These are phyloP conservation scores for Aspergillus niger DNA, from an alignment of 2,329 filamentous ascomycete genomes.

Conservation along the genomic window DNA sequence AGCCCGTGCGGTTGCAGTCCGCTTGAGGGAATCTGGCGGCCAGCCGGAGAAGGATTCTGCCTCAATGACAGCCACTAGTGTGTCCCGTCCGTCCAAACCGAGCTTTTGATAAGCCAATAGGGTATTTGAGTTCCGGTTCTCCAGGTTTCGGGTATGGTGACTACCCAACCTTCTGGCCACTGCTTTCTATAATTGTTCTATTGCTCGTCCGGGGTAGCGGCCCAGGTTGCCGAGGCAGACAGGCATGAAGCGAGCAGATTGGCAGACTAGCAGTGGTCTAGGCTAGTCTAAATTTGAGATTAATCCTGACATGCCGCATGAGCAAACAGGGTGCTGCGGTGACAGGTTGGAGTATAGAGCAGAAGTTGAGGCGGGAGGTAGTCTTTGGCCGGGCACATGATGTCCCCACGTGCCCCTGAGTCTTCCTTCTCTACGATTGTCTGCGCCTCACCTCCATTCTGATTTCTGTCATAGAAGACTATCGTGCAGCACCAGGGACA, in stretches of 20 bases:
- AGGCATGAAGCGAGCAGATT: not conserved
- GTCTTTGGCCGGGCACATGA: not conserved
- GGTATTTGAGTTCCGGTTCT: not conserved
- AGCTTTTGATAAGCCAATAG: slow-evolving; percentile 7
- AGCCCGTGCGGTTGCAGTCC: not conserved
- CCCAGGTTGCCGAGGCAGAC: slow-evolving; percentile 11
- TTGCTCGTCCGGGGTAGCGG: slow-evolving; percentile 9
- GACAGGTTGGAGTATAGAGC: not conserved
- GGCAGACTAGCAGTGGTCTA: not conserved
- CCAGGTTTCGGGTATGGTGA: not conserved
- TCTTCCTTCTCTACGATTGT: not conserved
- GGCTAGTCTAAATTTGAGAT: not conserved
- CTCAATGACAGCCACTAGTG: not conserved
- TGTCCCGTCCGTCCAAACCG: not conserved
- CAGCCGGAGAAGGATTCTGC: slow-evolving; percentile 12
- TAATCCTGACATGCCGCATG: not conserved
- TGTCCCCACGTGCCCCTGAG: not conserved
- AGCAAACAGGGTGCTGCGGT: not conserved
- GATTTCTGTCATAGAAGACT: not conserved
- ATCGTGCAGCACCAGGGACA: not conserved
- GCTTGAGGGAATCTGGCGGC: not conserved
- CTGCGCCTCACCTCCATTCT: not conserved
- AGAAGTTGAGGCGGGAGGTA: not conserved
- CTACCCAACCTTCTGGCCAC: not conserved
- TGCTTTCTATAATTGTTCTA: not conserved